Evolutionary conservation across 139 green algal species (phyloP).

Genomic region (Pedinophyceae sp.): DNA sequence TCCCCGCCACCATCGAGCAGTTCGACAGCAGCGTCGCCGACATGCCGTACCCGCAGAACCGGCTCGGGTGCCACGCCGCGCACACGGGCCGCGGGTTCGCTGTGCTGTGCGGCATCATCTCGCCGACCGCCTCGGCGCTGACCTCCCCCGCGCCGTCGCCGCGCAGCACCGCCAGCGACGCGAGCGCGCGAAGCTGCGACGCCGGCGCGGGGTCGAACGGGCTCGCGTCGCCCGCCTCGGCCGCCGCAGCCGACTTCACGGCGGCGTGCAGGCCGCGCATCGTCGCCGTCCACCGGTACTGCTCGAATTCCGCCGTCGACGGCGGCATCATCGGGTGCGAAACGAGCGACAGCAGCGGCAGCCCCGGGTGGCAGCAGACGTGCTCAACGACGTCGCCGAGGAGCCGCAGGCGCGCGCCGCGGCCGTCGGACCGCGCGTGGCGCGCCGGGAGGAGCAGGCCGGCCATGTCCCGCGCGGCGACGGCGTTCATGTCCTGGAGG

Average conservation of each 20-base stretch:
- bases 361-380: slow-evolving; percentile 37
- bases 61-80: slow-evolving; percentile 15
- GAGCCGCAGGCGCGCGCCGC: slow-evolving; percentile 4
- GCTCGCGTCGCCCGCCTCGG: not conserved
- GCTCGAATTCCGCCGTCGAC: slow-evolving; percentile 40
- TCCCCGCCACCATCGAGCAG: slow-evolving; percentile 1
- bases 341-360: slow-evolving; percentile 30
- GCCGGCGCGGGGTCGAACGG: too few species aligned
- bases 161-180: slow-evolving; percentile 16
- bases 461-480: slow-evolving; percentile 5
- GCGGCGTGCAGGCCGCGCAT: slow-evolving; percentile 28
- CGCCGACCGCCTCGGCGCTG: slow-evolving; percentile 18
- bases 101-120: slow-evolving; percentile 7
- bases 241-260: slow-evolving; percentile 26
- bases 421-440: not conserved
- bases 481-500: slow-evolving; percentile 2
- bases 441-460: not conserved
- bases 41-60: slow-evolving; percentile 31
- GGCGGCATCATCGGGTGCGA: slow-evolving; percentile 25
- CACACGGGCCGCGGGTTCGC: slow-evolving; percentile 20
- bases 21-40: slow-evolving; percentile 40
- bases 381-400: slow-evolving; percentile 36
- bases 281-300: slow-evolving; percentile 45
- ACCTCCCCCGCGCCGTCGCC: slow-evolving; percentile 21
- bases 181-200: too few species aligned